These are phyloP conservation scores for Litchi chinensis DNA, from an alignment of 345 rosid genomes.

Conservation along the genomic window DNA sequence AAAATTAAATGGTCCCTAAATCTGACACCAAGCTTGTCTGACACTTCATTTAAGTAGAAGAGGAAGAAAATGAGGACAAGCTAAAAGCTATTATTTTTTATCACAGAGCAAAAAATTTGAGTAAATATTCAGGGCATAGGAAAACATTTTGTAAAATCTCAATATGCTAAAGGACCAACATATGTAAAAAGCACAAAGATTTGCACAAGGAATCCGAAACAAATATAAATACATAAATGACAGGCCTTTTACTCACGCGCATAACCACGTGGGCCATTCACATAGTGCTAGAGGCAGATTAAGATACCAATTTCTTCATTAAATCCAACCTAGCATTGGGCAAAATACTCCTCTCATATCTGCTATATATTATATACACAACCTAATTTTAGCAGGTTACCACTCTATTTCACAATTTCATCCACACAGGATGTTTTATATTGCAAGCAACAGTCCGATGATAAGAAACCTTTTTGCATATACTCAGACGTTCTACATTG, in stretches of 20 bases:
- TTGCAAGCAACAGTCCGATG: background rate
- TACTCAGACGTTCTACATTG: background rate
- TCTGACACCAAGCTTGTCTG: slow-evolving; percentile 29
- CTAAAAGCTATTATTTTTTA: background rate
- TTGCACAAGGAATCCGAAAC: background rate
- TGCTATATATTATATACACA: background rate
- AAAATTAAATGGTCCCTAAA: slow-evolving; percentile 36
- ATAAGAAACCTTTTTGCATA: background rate
- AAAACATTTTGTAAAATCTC: too few species aligned
- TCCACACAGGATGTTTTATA: background rate
- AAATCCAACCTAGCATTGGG: background rate
- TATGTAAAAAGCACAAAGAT: background rate
- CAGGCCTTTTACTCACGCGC: background rate
- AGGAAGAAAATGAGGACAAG: slow-evolving; percentile 9
- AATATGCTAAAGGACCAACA: slow-evolving; percentile 4
- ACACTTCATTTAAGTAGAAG: slow-evolving; percentile 24
- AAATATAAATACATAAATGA: background rate
- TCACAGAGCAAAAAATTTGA: background rate
- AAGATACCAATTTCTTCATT: background rate
- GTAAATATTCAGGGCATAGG: too few species aligned
- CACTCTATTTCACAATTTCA: background rate
- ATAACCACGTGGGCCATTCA: background rate
- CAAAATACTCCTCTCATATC: background rate
- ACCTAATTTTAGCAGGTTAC: background rate
- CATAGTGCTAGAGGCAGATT: background rate